phyloP scores from a whole-genome alignment of 768 basidiomycete genomes.

The Collybiopsis luxurians region DNA sequence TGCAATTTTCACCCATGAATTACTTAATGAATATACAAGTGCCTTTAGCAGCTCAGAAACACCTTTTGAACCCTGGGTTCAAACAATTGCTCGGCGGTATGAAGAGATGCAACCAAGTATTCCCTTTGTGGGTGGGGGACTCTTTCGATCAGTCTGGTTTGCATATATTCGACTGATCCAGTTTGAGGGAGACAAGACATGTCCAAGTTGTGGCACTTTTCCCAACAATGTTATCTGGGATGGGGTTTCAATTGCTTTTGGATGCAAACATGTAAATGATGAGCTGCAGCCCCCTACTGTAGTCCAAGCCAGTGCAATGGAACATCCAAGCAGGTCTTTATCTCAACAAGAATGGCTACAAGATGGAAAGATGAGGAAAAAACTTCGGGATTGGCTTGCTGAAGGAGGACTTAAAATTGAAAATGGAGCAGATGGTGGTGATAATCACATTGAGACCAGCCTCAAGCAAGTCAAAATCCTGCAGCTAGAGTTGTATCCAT shows the following conservation, averaged over 20 bases:
- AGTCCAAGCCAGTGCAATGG: conserved; percentile 7
- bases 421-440: background rate
- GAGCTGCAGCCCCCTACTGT: conserved; percentile 25
- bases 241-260: conserved; percentile 29
- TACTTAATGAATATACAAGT: conserved; percentile 32
- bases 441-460: too few species aligned
- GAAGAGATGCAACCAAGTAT: conserved; percentile 11
- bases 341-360: conserved; percentile 9
- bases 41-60: conserved; percentile 31
- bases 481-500: too few species aligned
- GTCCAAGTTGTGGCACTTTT: conserved; percentile 21
- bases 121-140: conserved; percentile 21
- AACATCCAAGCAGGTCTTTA: conserved; percentile 6
- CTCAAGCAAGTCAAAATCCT: too few species aligned
- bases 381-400: background rate
- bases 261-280: conserved; percentile 20
- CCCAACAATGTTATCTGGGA: conserved; percentile 32
- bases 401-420: background rate
- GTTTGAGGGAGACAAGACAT: conserved; percentile 22
- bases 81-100: conserved; percentile 21
- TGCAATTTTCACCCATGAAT: conserved; percentile 26
- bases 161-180: conserved; percentile 21
- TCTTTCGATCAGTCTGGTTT: conserved; percentile 33
- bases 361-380: background rate
- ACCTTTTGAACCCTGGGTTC: conserved; percentile 28